These are phyloP conservation scores for Chaetomium globosum DNA, from an alignment of 2,329 filamentous ascomycete species.

Conservation along the genomic window DNA sequence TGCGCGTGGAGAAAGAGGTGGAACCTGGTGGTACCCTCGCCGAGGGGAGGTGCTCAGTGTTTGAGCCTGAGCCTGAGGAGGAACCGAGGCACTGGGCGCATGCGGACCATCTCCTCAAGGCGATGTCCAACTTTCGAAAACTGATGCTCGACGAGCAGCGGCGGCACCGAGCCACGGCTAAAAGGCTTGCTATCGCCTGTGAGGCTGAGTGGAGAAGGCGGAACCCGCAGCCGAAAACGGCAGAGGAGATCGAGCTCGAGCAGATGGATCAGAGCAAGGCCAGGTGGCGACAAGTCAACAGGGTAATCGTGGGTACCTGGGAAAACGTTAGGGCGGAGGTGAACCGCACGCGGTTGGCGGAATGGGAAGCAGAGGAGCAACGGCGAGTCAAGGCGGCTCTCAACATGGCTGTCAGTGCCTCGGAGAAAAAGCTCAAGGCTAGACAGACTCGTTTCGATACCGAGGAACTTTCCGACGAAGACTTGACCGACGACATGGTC, in stretches of 20 bases:
- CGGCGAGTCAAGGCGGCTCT: constrained; percentile 67
- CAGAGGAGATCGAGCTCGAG: constrained; percentile 81
- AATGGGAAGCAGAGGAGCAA: constrained; percentile 68
- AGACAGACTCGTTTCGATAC: constrained; percentile 59
- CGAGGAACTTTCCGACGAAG: constrained; percentile 51
- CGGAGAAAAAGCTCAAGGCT: constrained; percentile 68
- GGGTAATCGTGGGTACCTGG: constrained; percentile 59
- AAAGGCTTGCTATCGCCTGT: constrained; percentile 76
- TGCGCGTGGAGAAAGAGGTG: constrained; percentile 71
- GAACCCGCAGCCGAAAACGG: constrained; percentile 66
- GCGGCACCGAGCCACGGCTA: constrained; percentile 75
- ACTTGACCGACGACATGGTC: constrained; percentile 51
- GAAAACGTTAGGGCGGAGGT: constrained; percentile 65
- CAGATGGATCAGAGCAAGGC: constrained; percentile 66
- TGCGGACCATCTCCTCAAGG: constrained; percentile 78
- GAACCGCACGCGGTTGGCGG: constrained; percentile 60
- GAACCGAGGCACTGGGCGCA: constrained; percentile 85
- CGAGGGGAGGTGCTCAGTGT: constrained; percentile 68
- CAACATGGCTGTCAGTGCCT: constrained; percentile 72
- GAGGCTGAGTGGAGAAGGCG: constrained; percentile 73
- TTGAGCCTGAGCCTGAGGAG: constrained; percentile 69
- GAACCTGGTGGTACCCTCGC: constrained; percentile 76
- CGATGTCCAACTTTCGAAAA: constrained; percentile 77
- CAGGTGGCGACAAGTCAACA: constrained; percentile 73
- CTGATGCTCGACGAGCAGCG: constrained; percentile 78